Base-by-base conservation (phyloP, 345 rosid genomes). In the Citrus glauca region DNA sequence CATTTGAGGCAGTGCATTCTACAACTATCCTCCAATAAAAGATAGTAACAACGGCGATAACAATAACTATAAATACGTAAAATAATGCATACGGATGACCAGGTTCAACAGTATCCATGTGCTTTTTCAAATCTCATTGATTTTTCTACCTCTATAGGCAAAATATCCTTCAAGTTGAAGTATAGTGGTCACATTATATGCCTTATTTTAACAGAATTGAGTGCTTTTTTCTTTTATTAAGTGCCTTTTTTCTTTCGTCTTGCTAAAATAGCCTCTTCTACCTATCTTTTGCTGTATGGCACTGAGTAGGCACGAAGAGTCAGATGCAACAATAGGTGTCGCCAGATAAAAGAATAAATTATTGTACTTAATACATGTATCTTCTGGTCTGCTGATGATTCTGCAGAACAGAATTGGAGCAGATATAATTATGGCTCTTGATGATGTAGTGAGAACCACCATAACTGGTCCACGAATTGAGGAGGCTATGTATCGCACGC, bases 341-440 rank as follows among this genome's bases (percentile, higher is more conserved):
- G 24, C 30, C 5, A 1, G 40, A 33, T 35, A 13, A 37, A 35
- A 57, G 3, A 5, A 17, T 53, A 45, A 45, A 45, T 53, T 53
- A 53, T 19, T 16, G 22, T 53, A 7, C 57, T 77, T 37, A 66
- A 32, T 32, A 37, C n/a, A 35, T 9, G 35, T 25, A 14, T 35
- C 48, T 71, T 74, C 28, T 84, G n/a, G 56, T 79, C 71, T 79
- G 63, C 64, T 30, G 50, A 70, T 38, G 69, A 65, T 66, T 57
- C 40, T 85, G 74, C 92, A 92, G 97, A 92, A 91, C 76, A 88
- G 89, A 83, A 91, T 92, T 73, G 97, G 97, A 75, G 97, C 97
- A 59, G 94, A 92, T 85, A 91, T 92, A 71, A 92, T 92, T 76
- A 91, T 92, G 97, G 97, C 97, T 66, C 94, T 91, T 69, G 94